phyloP scores from a whole-genome alignment of 1,284 basidiomycete species.

The Rhizopogon parksii region DNA sequence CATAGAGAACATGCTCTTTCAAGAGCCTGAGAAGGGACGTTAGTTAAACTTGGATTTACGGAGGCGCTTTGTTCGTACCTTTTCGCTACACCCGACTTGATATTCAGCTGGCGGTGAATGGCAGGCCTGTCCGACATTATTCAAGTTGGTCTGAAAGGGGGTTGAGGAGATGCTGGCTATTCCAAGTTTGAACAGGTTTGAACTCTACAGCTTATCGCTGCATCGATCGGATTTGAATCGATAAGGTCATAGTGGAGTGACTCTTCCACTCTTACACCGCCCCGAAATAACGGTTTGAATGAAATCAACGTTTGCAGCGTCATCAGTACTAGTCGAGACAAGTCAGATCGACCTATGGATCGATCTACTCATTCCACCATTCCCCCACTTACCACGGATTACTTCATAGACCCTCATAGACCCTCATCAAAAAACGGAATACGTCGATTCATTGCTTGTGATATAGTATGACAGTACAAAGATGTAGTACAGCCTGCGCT shows the following conservation, averaged over 20 bases:
- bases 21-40: slow-evolving; percentile 42
- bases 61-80: slow-evolving; percentile 42
- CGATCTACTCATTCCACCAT: slow-evolving; percentile 5
- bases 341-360: not conserved
- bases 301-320: too few species aligned
- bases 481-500: slow-evolving; percentile 27
- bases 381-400: not conserved
- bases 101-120: slow-evolving; percentile 65
- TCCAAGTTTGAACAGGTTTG: too few species aligned
- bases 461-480: slow-evolving; percentile 23
- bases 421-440: slow-evolving; percentile 5
- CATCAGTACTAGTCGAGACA: too few species aligned
- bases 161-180: too few species aligned
- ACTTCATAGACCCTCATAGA: not conserved
- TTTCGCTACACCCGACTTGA: slow-evolving; percentile 69
- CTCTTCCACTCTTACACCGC: too few species aligned
- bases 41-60: slow-evolving; percentile 10
- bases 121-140: slow-evolving; percentile 24
- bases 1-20: slow-evolving; percentile 70
- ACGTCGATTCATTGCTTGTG: slow-evolving; percentile 25
- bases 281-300: too few species aligned
- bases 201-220: too few species aligned
- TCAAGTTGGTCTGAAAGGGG: too few species aligned
- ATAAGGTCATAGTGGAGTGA: too few species aligned
- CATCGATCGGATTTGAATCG: too few species aligned